These are phyloP conservation scores for Botrytis squamosa DNA, from an alignment of 2,329 filamentous ascomycete species.

Conservation along the genomic window DNA sequence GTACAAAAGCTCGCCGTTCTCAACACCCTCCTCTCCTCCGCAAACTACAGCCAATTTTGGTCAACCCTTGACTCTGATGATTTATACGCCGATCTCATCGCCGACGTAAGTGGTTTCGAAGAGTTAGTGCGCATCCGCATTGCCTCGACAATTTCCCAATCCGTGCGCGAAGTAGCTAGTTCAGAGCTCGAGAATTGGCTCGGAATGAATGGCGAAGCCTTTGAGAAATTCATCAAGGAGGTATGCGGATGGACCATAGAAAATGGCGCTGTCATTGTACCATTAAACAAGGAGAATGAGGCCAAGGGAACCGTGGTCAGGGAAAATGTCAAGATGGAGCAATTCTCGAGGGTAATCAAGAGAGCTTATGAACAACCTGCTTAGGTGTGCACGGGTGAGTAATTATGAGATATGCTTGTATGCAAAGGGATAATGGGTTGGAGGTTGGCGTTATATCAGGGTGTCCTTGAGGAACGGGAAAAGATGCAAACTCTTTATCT, in stretches of 20 bases:
- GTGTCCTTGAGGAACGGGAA: slow-evolving; percentile 18
- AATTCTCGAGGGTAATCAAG: slow-evolving; percentile 76
- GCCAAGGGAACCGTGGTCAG: slow-evolving; percentile 92
- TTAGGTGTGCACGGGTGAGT: slow-evolving; percentile 40
- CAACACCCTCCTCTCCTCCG: slow-evolving; percentile 79
- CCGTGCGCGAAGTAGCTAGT: slow-evolving; percentile 70
- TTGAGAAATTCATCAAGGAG: slow-evolving; percentile 77
- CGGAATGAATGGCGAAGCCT: slow-evolving; percentile 64
- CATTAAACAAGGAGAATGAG: slow-evolving; percentile 95
- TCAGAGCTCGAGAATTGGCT: slow-evolving; percentile 73
- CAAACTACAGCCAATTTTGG: slow-evolving; percentile 93
- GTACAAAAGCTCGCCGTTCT: slow-evolving; percentile 67
- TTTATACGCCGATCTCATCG: slow-evolving; percentile 90
- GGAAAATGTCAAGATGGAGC: slow-evolving; percentile 90
- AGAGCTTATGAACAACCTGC: slow-evolving; percentile 83
- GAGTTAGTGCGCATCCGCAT: slow-evolving; percentile 89
- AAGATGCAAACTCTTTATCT: slow-evolving; percentile 10
- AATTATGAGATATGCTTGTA: slow-evolving; percentile 17
- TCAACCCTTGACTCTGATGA: slow-evolving; percentile 88
- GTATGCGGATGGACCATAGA: slow-evolving; percentile 83
- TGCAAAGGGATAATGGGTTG: slow-evolving; percentile 18
- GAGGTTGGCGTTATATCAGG: slow-evolving; percentile 19
- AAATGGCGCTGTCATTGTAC: slow-evolving; percentile 67
- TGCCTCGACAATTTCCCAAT: slow-evolving; percentile 79
- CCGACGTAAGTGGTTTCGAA: slow-evolving; percentile 93